A percentile compares a stretch with the other conserved stretches of the same genome.
Conservation (phyloP, 163 green algal genomes). For the Chloromonas sp. region DNA sequence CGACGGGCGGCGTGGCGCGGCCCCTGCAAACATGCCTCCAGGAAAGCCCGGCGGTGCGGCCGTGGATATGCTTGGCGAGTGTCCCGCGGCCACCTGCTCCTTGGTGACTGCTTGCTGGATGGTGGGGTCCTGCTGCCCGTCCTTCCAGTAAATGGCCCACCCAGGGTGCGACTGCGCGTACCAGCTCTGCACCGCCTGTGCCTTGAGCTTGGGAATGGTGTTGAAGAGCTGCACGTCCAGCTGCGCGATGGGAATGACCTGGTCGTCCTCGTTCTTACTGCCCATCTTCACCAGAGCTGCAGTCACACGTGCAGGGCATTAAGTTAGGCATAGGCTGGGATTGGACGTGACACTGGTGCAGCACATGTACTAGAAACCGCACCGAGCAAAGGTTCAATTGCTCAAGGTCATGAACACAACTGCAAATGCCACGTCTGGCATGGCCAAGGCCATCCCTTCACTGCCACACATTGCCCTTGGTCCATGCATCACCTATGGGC, state of each 20-base stretch:
- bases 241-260: constrained; percentile 33
- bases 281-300: constrained; percentile 25
- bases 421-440: neutral
- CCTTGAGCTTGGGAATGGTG: constrained; percentile 44
- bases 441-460: too few relatives aligned
- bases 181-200: constrained; percentile 45
- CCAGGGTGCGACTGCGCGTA: constrained; percentile 23
- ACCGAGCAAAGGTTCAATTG: neutral
- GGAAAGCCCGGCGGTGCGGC: neutral
- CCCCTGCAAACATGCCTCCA: too few relatives aligned
- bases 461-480: too few relatives aligned
- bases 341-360: too few relatives aligned
- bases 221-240: constrained; percentile 30
- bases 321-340: neutral
- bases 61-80: neutral
- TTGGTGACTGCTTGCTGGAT: constrained; percentile 1
- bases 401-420: neutral
- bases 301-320: neutral
- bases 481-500: constrained; percentile 27
- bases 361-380: too few relatives aligned
- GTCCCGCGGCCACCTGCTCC: neutral
- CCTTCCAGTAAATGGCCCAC: constrained; percentile 29
- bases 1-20: too few relatives aligned
- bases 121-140: neutral
- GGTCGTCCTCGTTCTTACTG: constrained; percentile 8